Percentiles rank a stretch among this genome's conserved stretches.
Conservation (phyloP, 2,329 filamentous ascomycete genomes). For the Sclerotinia sclerotiorum region DNA sequence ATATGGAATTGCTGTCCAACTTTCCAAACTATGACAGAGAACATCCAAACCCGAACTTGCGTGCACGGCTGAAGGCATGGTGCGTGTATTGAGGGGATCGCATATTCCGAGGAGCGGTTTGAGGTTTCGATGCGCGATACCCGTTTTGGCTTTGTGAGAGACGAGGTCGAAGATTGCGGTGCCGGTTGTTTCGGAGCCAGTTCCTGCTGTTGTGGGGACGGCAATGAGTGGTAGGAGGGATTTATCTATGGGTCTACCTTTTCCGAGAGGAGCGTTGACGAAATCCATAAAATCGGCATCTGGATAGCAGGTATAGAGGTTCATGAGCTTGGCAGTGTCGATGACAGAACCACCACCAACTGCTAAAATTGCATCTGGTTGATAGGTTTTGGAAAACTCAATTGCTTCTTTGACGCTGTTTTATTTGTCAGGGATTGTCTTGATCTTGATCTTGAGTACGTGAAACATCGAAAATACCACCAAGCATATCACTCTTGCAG, state of each 20-base stretch:
- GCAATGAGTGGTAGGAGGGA: conserved; percentile 75
- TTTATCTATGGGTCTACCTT: conserved; percentile 71
- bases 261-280: conserved; percentile 91
- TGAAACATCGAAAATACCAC: background rate
- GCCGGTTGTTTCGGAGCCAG: conserved; percentile 90
- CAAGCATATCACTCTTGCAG: background rate
- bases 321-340: conserved; percentile 98
- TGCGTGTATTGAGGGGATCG: conserved; percentile 84
- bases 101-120: conserved; percentile 93
- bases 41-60: conserved; percentile 91
- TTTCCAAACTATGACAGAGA: conserved; percentile 91
- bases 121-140: conserved; percentile 89
- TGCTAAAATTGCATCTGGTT: conserved; percentile 86
- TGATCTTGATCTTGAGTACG: background rate
- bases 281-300: conserved; percentile 96
- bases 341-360: conserved; percentile 95
- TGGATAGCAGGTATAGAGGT: conserved; percentile 86
- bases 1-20: conserved; percentile 97
- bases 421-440: background rate
- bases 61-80: conserved; percentile 94
- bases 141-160: conserved; percentile 86
- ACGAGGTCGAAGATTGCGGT: conserved; percentile 98
- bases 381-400: conserved; percentile 75
- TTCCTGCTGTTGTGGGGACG: conserved; percentile 82
- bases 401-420: conserved; percentile 83